Conservation (phyloP, 164 flowering plant genomes). For the Nymphaea thermarum region DNA sequence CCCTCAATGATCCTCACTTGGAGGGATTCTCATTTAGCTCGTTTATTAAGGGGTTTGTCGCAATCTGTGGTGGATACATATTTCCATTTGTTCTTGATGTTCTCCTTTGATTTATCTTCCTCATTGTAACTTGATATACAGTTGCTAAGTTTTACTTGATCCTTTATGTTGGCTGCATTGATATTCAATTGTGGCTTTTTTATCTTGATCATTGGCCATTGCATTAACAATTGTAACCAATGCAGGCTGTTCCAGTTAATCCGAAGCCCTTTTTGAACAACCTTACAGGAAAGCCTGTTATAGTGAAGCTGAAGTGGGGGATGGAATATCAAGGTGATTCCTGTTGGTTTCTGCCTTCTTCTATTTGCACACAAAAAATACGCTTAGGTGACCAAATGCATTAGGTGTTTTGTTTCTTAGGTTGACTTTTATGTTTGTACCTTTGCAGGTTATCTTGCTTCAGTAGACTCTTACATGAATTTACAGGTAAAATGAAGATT, state of each 20-base stretch:
- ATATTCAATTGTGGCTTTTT: neutral
- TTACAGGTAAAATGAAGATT: conserved; percentile 27
- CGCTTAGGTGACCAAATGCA: neutral
- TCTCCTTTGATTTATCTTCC: too few relatives aligned
- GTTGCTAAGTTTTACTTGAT: too few relatives aligned
- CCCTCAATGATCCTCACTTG: too few relatives aligned
- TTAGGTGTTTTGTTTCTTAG: neutral
- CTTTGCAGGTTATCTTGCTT: conserved; percentile 66
- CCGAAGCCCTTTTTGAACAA: conserved; percentile 96
- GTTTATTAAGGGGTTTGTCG: too few relatives aligned
- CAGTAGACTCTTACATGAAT: conserved; percentile 80
- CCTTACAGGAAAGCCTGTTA: conserved; percentile 85
- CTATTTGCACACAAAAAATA: neutral
- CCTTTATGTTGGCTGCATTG: too few relatives aligned
- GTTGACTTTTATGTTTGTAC: neutral
- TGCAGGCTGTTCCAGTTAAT: conserved; percentile 87
- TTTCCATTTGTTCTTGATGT: too few relatives aligned
- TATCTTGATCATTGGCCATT: neutral
- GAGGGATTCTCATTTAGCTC: too few relatives aligned
- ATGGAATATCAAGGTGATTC: conserved; percentile 90
- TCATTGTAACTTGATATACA: too few relatives aligned
- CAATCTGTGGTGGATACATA: too few relatives aligned
- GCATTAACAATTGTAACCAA: neutral
- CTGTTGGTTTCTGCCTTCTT: neutral
- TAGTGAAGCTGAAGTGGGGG: conserved; percentile 96